These are phyloP conservation scores for Hyphopichia pseudoburtonii DNA, from an alignment of 1,139 yeast species.

Conservation along the genomic window DNA sequence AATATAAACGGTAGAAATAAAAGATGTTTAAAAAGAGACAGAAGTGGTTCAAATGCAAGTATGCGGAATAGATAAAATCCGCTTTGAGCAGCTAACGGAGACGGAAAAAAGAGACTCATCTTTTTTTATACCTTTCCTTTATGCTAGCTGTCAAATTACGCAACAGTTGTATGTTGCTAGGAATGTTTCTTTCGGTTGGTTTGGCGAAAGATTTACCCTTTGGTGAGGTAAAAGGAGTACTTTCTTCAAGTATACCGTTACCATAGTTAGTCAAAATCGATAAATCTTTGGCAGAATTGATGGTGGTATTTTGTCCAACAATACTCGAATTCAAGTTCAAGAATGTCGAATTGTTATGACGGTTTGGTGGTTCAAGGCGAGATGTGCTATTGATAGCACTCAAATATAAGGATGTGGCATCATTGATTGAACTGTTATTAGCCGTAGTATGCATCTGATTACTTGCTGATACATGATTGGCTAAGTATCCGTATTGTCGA, in stretches of 20 bases:
- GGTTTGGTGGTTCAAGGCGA: neutral
- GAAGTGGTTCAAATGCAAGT: too few species aligned
- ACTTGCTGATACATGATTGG: slow-evolving; percentile 27
- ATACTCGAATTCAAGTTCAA: slow-evolving; percentile 19
- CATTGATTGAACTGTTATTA: slow-evolving; percentile 2
- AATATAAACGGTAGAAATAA: too few species aligned
- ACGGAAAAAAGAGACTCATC: too few species aligned
- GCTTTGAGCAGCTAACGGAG: too few species aligned
- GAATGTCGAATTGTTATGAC: slow-evolving; percentile 14
- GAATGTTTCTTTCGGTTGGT: slow-evolving; percentile 15
- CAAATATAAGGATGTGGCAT: slow-evolving; percentile 2
- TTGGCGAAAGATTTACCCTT: slow-evolving; percentile 14
- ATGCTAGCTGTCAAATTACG: slow-evolving; percentile 39
- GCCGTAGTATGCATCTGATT: slow-evolving; percentile 1
- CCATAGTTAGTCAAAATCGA: slow-evolving; percentile 24
- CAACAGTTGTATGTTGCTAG: slow-evolving; percentile 32
- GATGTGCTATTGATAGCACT: slow-evolving; percentile 4
- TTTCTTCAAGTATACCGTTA: slow-evolving; percentile 36
- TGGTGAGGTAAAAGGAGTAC: slow-evolving; percentile 39
- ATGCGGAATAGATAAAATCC: too few species aligned
- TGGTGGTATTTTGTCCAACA: slow-evolving; percentile 20
- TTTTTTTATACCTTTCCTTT: slow-evolving; percentile 30
- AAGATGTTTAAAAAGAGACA: too few species aligned
- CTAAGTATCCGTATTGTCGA: slow-evolving; percentile 34
- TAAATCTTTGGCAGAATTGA: slow-evolving; percentile 15